Base-by-base conservation (phyloP, 495 filamentous ascomycete species). In the Hyaloscypha hepaticicola region DNA sequence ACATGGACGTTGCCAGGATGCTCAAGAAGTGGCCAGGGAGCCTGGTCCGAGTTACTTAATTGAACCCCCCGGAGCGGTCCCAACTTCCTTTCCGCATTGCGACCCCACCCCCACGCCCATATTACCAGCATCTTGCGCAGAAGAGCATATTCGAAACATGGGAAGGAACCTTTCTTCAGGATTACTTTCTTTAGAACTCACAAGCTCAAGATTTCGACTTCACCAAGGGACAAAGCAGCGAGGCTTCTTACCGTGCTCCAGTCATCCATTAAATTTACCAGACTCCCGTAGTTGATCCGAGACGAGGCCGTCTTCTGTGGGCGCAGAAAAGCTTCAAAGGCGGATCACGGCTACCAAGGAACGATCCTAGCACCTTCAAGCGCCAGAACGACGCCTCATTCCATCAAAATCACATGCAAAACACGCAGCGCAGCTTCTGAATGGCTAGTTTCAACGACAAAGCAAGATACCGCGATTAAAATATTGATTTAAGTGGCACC, bases 381-480 rank as follows among this genome's bases (percentile, higher is more conserved):
- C 12, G 16, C 9, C 38, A 49, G 29, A 24, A 22, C n/a, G 22
- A 53, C 45, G 60, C 60, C 48, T 53, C 61, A 16, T 25, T 21
- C 34, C n/a, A 0, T 25, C 2, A 60, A 53, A 28, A 60, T 60
- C 63, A 66, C 63, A 66, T 66, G 63, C 63, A 55, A 60, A 3
- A 9, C 19, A 57, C 19, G 11, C 38, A 26, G 0, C 45, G 22
- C 25, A 4, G 5, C 11, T 24, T 61, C 28, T 66, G 56, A 66
- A 38, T 66, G 63, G 63, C 58, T 61, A 50, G 16, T 55, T 41
- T 24, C 49, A 48, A 60, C 50, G 63, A 61, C 56, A 60, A 60
- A 55, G 19, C 59, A 31, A 55, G 52, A 58, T n/a, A 33, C 8
- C 8, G 53, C 38, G 11, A 45, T 57, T 9, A 1, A 57, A 33